Base-by-base conservation (phyloP, 2,329 filamentous ascomycete genomes). In the Alternaria metachromatica region DNA sequence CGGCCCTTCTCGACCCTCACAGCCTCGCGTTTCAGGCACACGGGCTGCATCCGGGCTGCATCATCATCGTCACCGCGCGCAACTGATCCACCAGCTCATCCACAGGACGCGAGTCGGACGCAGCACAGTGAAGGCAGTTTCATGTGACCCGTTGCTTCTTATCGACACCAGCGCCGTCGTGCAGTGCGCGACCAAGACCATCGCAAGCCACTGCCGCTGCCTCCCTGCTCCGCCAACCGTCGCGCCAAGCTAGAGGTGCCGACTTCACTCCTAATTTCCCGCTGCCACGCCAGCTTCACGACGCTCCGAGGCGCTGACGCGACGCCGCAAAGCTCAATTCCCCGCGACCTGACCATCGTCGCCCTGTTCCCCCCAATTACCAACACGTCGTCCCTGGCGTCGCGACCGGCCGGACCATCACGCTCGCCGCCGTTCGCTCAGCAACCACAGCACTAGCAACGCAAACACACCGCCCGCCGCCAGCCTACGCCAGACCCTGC, bases 261-360 rank as follows among this genome's bases (percentile, higher is more conserved):
- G 63, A 73, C 70, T 65, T 76, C 69, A 74, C 66, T 66, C 63
- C 70, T 71, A 73, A 78, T 78, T 76, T 78, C 76, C 75, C 75
- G 62, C 55, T 62, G 69, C 70, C 72, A 73, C 70, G 57, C 60
- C 55, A 62, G 49, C 58, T 63, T 60, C 64, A 69, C 69, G 62
- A 65, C 69, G 63, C 73, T 72, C 74, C 66, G 71, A 68, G 67
- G 60, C 62, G 58, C 66, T 66, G 66, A 66, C 62, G 64, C 68
- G 64, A 61, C 58, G 68, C 64, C 65, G 37, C 67, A 61, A 67
- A 54, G 60, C 53, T 54, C 48, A 57, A 44, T 33, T 53, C 58
- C 45, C 30, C 41, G n/a, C 58, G 30, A 15, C 46, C 46, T 20
- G 20, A 43, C 56, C 18, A 48, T 58, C 55, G 48, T 53, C 59